These are phyloP conservation scores for Boletus sp. DNA, from an alignment of 1,284 basidiomycete genomes.

Conservation along the genomic window DNA sequence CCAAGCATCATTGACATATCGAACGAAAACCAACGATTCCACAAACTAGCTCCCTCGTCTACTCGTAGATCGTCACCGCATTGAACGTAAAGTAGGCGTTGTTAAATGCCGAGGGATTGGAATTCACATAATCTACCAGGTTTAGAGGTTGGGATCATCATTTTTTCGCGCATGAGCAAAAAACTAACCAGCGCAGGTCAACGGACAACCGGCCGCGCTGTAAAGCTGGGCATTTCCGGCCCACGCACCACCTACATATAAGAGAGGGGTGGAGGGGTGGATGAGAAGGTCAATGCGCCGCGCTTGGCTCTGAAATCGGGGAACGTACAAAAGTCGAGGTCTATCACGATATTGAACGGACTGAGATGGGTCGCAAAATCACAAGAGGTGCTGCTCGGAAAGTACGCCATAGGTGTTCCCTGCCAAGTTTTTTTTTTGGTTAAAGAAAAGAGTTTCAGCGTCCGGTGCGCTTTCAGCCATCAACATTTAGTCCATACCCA, in stretches of 20 bases:
- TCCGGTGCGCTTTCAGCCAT: too few species aligned
- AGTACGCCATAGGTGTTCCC: constrained; percentile 26
- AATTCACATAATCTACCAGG: constrained; percentile 12
- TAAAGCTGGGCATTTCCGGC: constrained; percentile 36
- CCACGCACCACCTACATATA: constrained; percentile 42
- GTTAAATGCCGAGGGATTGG: constrained; percentile 14
- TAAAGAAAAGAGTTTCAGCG: background rate
- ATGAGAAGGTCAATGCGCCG: background rate
- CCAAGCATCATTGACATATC: background rate
- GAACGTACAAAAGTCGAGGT: constrained; percentile 27
- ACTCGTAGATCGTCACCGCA: constrained; percentile 17
- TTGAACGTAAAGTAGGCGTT: constrained; percentile 28
- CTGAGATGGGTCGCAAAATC: constrained; percentile 20
- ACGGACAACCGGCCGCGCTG: constrained; percentile 33
- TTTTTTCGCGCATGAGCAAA: background rate
- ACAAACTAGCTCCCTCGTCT: background rate
- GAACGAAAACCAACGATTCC: background rate
- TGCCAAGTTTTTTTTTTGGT: background rate
- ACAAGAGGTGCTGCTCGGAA: constrained; percentile 19
- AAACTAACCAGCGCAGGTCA: constrained; percentile 33
- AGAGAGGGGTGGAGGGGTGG: too few species aligned
- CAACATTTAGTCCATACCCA: constrained; percentile 20
- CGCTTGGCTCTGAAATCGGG: background rate
- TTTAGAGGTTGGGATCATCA: background rate
- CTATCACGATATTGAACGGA: constrained; percentile 24